A percentile compares a stretch with the other conserved stretches of the same genome.
Conservation (phyloP, 805 yeast species). For the Barnettozyma salicaria region DNA sequence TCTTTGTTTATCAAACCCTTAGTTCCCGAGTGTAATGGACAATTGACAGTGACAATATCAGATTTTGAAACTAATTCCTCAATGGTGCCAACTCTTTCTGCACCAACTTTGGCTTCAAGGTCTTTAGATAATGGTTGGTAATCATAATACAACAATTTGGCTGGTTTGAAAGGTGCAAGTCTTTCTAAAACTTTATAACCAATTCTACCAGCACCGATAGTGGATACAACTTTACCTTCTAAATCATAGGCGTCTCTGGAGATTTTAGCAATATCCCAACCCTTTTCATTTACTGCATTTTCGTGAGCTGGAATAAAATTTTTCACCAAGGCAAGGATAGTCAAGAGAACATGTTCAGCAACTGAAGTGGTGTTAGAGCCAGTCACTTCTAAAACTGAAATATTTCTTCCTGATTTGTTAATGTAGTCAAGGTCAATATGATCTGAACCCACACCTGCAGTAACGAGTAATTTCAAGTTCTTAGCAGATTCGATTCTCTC, state of each 20-base stretch:
- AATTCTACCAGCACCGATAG: slow-evolving; percentile 79
- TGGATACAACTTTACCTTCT: slow-evolving; percentile 71
- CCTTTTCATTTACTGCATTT: slow-evolving; percentile 46
- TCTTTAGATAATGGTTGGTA: slow-evolving; percentile 61
- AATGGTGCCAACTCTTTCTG: slow-evolving; percentile 51
- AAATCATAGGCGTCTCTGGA: slow-evolving; percentile 71
- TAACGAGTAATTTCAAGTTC: slow-evolving; percentile 61
- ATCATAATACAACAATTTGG: slow-evolving; percentile 68
- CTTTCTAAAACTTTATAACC: slow-evolving; percentile 73
- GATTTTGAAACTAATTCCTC: slow-evolving; percentile 63
- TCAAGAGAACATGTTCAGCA: slow-evolving; percentile 76
- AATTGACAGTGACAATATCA: slow-evolving; percentile 71
- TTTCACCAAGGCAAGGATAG: slow-evolving; percentile 63
- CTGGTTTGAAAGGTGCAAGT: slow-evolving; percentile 65
- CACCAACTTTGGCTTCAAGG: slow-evolving; percentile 52
- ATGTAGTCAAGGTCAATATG: slow-evolving; percentile 66
- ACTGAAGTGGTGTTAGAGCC: slow-evolving; percentile 78
- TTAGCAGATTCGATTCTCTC: slow-evolving; percentile 65
- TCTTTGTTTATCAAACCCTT: slow-evolving; percentile 63
- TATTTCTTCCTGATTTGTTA: slow-evolving; percentile 50
- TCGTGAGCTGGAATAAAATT: slow-evolving; percentile 78
- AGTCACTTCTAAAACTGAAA: slow-evolving; percentile 73
- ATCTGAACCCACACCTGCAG: slow-evolving; percentile 85
- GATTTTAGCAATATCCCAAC: slow-evolving; percentile 74
- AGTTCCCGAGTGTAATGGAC: slow-evolving; percentile 70